Evolutionary conservation across 495 filamentous ascomycete species (phyloP).

Genomic region (Annulohypoxylon nitens): DNA sequence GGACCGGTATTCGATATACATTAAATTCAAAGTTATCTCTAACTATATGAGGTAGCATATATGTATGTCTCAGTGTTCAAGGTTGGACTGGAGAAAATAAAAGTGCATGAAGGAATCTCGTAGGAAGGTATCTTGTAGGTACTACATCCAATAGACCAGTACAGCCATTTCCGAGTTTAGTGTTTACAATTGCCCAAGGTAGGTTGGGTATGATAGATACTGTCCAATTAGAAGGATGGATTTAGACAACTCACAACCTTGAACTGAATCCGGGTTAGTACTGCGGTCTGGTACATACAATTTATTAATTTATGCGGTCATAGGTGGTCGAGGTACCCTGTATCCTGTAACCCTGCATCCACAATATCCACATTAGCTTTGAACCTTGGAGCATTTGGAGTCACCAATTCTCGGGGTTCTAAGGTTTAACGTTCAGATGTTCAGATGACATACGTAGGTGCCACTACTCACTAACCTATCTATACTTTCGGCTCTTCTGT

Average conservation of each 20-base stretch:
- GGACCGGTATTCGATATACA: not conserved
- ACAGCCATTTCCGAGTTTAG: not conserved
- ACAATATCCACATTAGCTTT: conserved; percentile 17
- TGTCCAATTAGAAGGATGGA: conserved; percentile 4
- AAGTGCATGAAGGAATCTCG: not conserved
- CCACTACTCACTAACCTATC: too few relatives aligned
- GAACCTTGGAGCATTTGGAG: not conserved
- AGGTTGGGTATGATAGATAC: not conserved
- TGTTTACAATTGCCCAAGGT: not conserved
- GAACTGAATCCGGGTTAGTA: not conserved
- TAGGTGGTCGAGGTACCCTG: conserved; percentile 20
- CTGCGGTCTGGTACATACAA: too few relatives aligned
- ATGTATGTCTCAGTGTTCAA: not conserved
- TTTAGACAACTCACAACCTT: not conserved
- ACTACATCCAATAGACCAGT: not conserved
- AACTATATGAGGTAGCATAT: not conserved
- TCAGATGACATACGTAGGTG: conserved; percentile 26
- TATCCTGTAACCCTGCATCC: not conserved
- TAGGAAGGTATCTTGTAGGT: not conserved
- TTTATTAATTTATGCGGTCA: conserved; percentile 15
- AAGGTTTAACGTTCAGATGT: not conserved
- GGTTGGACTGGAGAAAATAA: not conserved
- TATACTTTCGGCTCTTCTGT: not conserved
- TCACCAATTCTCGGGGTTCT: not conserved
- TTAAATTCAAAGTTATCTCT: too few relatives aligned